These are phyloP conservation scores for Pleurostoma richardsiae DNA, from an alignment of 2,329 filamentous ascomycete species.

Conservation along the genomic window DNA sequence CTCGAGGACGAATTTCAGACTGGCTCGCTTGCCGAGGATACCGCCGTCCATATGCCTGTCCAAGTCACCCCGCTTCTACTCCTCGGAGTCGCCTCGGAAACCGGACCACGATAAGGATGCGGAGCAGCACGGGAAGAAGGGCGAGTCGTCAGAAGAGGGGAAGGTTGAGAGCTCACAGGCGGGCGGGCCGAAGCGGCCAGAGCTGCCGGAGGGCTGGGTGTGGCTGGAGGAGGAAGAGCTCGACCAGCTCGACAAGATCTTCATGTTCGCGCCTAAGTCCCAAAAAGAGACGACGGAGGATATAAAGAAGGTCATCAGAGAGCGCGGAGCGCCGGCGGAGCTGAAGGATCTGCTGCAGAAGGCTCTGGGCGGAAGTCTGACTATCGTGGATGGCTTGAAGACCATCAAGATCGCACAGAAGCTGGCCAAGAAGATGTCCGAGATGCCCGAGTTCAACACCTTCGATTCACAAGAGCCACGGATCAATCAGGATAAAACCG, in stretches of 20 bases:
- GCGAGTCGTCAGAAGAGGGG: background rate
- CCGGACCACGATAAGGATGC: constrained; percentile 5
- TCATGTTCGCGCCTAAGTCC: constrained; percentile 57
- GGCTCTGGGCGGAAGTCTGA: constrained; percentile 46
- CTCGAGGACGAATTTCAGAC: constrained; percentile 11
- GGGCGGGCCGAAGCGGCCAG: constrained; percentile 1
- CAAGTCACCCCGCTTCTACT: constrained; percentile 15
- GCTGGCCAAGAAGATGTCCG: constrained; percentile 39
- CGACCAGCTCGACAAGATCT: constrained; percentile 51
- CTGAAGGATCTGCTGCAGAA: constrained; percentile 52
- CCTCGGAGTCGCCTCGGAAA: constrained; percentile 9
- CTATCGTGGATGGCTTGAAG: constrained; percentile 50
- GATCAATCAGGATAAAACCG: constrained; percentile 20
- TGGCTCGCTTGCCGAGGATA: constrained; percentile 12
- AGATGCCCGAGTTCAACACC: constrained; percentile 6
- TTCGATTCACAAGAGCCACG: constrained; percentile 17
- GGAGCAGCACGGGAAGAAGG: background rate
- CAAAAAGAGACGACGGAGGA: constrained; percentile 56
- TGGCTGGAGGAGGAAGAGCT: constrained; percentile 39
- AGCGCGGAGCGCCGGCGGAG: constrained; percentile 65
- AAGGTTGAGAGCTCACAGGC: background rate
- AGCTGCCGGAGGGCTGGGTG: constrained; percentile 41
- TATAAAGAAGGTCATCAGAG: constrained; percentile 57
- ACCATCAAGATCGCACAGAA: constrained; percentile 51
- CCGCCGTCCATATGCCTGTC: constrained; percentile 11